Base-by-base conservation (phyloP, 306 rosid species). In the Ormosia emarginata region DNA sequence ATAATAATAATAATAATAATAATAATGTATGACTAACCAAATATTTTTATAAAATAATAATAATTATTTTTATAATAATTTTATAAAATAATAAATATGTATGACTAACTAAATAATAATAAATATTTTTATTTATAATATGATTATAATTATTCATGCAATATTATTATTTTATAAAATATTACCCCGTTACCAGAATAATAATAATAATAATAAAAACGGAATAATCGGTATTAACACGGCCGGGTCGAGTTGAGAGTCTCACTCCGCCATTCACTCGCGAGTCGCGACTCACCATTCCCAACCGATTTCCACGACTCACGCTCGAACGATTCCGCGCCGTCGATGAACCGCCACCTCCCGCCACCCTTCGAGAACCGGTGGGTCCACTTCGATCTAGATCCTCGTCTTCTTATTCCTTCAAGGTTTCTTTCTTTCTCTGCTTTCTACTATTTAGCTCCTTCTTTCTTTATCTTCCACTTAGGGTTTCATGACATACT, bases 201-300 rank as follows among this genome's bases (percentile, higher is more conserved):
- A 24, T 24, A 24, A 24, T 24, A 24, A 24, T n/a, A 24, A 24
- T 24, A 24, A 24, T 24, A 24, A 32, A 14, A 24, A 63, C 17
- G 1, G 2, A 71, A 34, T 50, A 85, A 79, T 74, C 39, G 82
- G 79, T 78, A 82, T 44, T 52, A 87, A 87, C 85, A n/a, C 91
- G 85, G 62, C 84, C 92, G 94, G 92, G 97, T 84, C 90, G 92
- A 92, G 96, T 91, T 84, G 7, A 83, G 90, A 82, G 85, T 82
- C 91, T 63, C 83, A 85, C 90, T 85, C 91, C 85, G 87, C 81
- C 84, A 84, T 82, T 37, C 88, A 88, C 88, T 82, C 92, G 85
- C 81, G 86, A 88, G 87, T 82, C 92, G 85, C 81, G 86, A 91
- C 89, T 92, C 91, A 69, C 90, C 85, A 91, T 87, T 89, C 92